Base-by-base conservation (phyloP, 1,284 basidiomycete species). In the Phellinidium pouzarii region DNA sequence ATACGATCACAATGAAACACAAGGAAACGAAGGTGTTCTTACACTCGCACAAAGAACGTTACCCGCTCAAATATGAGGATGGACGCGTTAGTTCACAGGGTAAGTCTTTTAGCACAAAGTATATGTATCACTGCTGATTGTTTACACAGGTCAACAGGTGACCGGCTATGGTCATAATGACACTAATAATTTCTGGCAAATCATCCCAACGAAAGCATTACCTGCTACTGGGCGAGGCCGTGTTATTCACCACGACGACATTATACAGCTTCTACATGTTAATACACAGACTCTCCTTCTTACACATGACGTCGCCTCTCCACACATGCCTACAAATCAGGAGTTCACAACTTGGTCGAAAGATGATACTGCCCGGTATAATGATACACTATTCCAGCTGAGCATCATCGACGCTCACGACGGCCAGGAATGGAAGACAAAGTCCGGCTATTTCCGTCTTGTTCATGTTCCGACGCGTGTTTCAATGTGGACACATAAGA, bases 271-370 rank as follows among this genome's bases (percentile, higher is more conserved):
- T 27, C 73, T 92, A 23, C 96, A 99, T 65, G 77, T 93, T 65
- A 82, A 80, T 66, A 96, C 94, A 6, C 73, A 94, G 60, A 84
- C 84, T 0, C 70, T 84, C 53, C 82, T 99, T 38, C 71, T 99
- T 44, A 94, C 94, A 1, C 96, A 99, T 65, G 96, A 99, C 66
- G 96, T 99, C 54, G 96, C 96, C 0, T 96, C 93, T 2, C 91
- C 96, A 1, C 79, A 94, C 49, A 96, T 94, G 87, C 84, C 95
- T 7, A 99, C 96, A 37, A 98, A 99, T 68, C 93, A 97, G 67
- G 96, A 99, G 68, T 94, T 99, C 68, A 99, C 94, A 2, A 95
- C 94, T 0, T 85, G 84, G 79, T 68, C 82, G 9, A 83, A 79
- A 60, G 83, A 87, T 57, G 84, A 91, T 59, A 70, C 79, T 54